Percentiles rank a stretch among this genome's conserved stretches.
Evolutionary conservation across 495 filamentous ascomycete species (phyloP).

Genomic region (Penicillium cataractarum): DNA sequence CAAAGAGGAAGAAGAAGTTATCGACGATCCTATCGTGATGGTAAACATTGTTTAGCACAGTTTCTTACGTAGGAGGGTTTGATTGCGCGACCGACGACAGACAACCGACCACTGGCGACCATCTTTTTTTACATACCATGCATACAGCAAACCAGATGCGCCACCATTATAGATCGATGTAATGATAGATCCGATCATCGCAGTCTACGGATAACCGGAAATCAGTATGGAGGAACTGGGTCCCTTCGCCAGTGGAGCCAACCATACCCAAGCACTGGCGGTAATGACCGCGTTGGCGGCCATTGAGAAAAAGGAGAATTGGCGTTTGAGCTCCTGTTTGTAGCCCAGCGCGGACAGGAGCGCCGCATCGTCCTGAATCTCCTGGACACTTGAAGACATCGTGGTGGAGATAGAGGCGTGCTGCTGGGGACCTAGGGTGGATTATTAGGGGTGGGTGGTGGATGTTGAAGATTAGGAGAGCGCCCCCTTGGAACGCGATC

Average conservation of each 20-base stretch:
- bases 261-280: constrained; percentile 12
- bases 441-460: neutral
- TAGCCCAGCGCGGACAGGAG: constrained; percentile 10
- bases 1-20: constrained; percentile 18
- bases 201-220: constrained; percentile 3
- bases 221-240: constrained; percentile 3
- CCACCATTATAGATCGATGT: constrained; percentile 20
- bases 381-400: constrained; percentile 1
- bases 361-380: constrained; percentile 10
- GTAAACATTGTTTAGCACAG: neutral
- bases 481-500: neutral
- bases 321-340: constrained; percentile 14
- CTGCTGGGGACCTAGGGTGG: neutral
- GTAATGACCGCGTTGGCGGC: constrained; percentile 16
- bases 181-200: constrained; percentile 14
- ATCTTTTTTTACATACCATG: constrained; percentile 3
- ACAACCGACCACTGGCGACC: neutral
- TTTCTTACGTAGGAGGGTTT: neutral
- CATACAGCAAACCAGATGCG: constrained; percentile 11
- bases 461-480: neutral
- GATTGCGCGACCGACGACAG: neutral
- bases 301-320: constrained; percentile 16
- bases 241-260: neutral
- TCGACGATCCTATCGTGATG: constrained; percentile 10
- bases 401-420: neutral